These are phyloP conservation scores for Talaromyces ruber DNA, from an alignment of 495 filamentous ascomycete genomes.

Conservation along the genomic window DNA sequence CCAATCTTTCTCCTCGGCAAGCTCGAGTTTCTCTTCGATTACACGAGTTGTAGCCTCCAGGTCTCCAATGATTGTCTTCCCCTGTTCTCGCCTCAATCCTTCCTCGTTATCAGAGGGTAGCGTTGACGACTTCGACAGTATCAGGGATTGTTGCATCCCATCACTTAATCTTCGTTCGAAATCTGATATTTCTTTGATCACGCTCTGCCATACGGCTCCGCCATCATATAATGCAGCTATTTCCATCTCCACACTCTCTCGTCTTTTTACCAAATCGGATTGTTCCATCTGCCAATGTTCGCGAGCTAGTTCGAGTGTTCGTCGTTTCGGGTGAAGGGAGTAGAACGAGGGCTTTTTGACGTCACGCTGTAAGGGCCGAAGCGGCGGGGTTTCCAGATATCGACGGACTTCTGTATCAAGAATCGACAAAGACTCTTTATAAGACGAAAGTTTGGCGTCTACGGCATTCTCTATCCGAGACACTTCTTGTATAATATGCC, in stretches of 20 bases:
- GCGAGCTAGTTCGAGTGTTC: conserved; percentile 69
- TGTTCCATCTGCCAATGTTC: conserved; percentile 69
- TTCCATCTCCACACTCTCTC: conserved; percentile 56
- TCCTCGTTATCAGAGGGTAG: conserved; percentile 1
- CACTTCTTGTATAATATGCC: conserved; percentile 51
- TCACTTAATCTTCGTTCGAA: conserved; percentile 59
- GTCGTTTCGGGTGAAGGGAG: conserved; percentile 53
- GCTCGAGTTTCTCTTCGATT: conserved; percentile 28
- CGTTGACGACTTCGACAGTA: background rate
- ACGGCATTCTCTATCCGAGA: conserved; percentile 55
- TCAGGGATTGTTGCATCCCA: conserved; percentile 38
- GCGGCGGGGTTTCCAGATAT: conserved; percentile 31
- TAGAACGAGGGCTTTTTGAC: conserved; percentile 27
- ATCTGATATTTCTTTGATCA: conserved; percentile 49
- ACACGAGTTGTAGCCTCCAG: conserved; percentile 30
- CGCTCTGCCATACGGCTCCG: conserved; percentile 67
- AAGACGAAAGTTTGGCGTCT: conserved; percentile 52
- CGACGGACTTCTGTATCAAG: conserved; percentile 42
- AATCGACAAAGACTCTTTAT: conserved; percentile 45
- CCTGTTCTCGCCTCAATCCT: conserved; percentile 17
- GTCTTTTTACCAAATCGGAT: conserved; percentile 45
- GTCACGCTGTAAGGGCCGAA: conserved; percentile 32
- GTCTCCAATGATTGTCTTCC: conserved; percentile 30
- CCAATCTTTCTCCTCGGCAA: conserved; percentile 57
- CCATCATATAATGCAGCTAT: conserved; percentile 76